Evolutionary conservation across 148 eudicot genomes (phyloP).

Genomic region (Limonium bicolor): DNA sequence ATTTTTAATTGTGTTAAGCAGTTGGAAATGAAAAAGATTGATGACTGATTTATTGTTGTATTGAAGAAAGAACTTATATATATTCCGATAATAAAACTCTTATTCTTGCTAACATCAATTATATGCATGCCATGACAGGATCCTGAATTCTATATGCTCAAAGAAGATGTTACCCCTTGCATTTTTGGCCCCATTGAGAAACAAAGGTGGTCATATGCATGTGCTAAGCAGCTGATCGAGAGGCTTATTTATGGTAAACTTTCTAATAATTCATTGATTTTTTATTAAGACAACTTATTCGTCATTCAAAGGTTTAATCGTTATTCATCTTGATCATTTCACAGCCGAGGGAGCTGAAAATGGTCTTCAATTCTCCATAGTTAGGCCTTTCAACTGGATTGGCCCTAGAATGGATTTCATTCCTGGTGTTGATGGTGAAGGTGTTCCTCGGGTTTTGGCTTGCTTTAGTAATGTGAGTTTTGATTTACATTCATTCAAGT

Average conservation of each 20-base stretch:
- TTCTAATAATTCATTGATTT: too few species aligned
- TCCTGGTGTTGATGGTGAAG: constrained; percentile 97
- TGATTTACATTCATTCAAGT: not conserved
- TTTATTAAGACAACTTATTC: not conserved
- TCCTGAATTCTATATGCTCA: constrained; percentile 71
- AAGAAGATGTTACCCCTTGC: constrained; percentile 88
- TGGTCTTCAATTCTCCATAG: constrained; percentile 87
- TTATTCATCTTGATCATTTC: not conserved
- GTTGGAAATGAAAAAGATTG: too few species aligned
- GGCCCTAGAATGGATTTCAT: constrained; percentile 99
- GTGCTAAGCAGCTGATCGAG: constrained; percentile 96
- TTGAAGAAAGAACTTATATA: too few species aligned
- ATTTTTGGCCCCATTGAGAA: constrained; percentile 96
- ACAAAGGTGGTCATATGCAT: constrained; percentile 99
- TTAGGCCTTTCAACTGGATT: constrained; percentile 98
- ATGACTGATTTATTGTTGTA: too few species aligned
- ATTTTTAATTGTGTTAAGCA: too few species aligned
- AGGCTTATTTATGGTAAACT: constrained; percentile 78
- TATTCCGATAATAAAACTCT: too few species aligned
- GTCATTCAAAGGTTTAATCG: constrained; percentile 1
- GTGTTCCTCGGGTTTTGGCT: constrained; percentile 96
- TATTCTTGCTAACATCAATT: too few species aligned
- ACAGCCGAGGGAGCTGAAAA: constrained; percentile 98
- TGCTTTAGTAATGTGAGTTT: constrained; percentile 88
- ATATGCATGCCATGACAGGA: constrained; percentile 34